These are phyloP conservation scores for Salix caprea DNA, from an alignment of 345 rosid species.

Conservation along the genomic window DNA sequence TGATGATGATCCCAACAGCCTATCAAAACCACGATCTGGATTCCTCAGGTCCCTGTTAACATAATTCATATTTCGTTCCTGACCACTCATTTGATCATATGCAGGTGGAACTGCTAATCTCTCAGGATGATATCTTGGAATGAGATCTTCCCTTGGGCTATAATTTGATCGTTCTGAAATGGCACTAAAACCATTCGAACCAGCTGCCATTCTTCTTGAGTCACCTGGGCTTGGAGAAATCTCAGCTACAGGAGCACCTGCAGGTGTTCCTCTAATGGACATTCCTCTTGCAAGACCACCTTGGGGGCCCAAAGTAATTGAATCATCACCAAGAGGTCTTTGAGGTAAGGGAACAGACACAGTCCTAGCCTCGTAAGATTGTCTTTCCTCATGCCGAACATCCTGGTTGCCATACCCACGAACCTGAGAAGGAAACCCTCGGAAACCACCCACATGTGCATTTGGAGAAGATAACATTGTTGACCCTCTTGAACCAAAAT, in stretches of 20 bases:
- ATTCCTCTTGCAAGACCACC: slow-evolving; percentile 96
- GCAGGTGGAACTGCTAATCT: slow-evolving; percentile 44
- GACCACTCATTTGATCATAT: slow-evolving; percentile 45
- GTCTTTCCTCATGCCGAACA: slow-evolving; percentile 69
- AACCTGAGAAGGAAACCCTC: slow-evolving; percentile 54
- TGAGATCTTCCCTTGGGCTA: slow-evolving; percentile 45
- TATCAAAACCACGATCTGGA: slow-evolving; percentile 46
- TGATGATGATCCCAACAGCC: slow-evolving; percentile 44
- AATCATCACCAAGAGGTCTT: slow-evolving; percentile 60
- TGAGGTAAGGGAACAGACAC: slow-evolving; percentile 73
- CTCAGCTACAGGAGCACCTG: slow-evolving; percentile 41
- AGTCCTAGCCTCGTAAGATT: slow-evolving; percentile 60
- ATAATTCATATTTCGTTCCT: slow-evolving; percentile 44
- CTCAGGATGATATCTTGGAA: slow-evolving; percentile 43
- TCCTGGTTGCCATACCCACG: slow-evolving; percentile 71
- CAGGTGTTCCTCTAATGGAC: slow-evolving; percentile 63
- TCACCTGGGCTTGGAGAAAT: slow-evolving; percentile 45
- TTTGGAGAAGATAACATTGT: slow-evolving; percentile 58
- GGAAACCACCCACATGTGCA: slow-evolving; percentile 65
- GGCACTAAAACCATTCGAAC: slow-evolving; percentile 56
- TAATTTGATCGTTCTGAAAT: slow-evolving; percentile 36
- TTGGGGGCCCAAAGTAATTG: slow-evolving; percentile 90
- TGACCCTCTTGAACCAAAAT: slow-evolving; percentile 69
- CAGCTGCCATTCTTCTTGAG: slow-evolving; percentile 48
- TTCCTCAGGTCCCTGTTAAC: slow-evolving; percentile 48